phyloP scores from a whole-genome alignment of 1,284 basidiomycete genomes.

The Phellinidium pouzarii region DNA sequence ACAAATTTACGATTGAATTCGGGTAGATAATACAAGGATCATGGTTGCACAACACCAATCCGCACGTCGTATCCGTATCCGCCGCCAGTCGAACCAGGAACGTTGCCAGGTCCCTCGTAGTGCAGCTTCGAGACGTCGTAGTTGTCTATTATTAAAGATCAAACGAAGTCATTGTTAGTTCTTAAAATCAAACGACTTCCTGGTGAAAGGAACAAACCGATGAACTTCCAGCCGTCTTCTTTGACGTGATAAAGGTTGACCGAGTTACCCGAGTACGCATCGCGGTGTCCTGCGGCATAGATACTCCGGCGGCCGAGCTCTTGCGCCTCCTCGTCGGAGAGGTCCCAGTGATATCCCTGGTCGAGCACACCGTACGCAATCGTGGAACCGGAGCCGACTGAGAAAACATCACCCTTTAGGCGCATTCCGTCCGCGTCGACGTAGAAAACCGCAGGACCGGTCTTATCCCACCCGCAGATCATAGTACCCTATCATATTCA shows the following conservation, averaged over 20 bases:
- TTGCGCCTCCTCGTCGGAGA: constrained; percentile 90
- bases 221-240: constrained; percentile 90
- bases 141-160: constrained; percentile 48
- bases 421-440: constrained; percentile 97
- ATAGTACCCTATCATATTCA: constrained; percentile 75
- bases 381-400: constrained; percentile 96
- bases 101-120: constrained; percentile 73
- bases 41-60: constrained; percentile 17
- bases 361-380: constrained; percentile 99
- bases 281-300: constrained; percentile 95
- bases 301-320: constrained; percentile 94
- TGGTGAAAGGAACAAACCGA: constrained; percentile 50
- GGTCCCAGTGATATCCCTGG: constrained; percentile 92
- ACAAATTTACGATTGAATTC: neutral
- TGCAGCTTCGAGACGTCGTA: constrained; percentile 77
- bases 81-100: constrained; percentile 46
- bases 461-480: constrained; percentile 99
- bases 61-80: constrained; percentile 77
- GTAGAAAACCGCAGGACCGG: constrained; percentile 96
- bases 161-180: neutral
- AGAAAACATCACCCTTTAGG: constrained; percentile 94
- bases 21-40: constrained; percentile 1
- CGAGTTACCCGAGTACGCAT: constrained; percentile 96
- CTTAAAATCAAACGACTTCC: neutral
- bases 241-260: constrained; percentile 96